phyloP scores from a whole-genome alignment of 1,284 basidiomycete species.

The Rhodotorula sp. region DNA sequence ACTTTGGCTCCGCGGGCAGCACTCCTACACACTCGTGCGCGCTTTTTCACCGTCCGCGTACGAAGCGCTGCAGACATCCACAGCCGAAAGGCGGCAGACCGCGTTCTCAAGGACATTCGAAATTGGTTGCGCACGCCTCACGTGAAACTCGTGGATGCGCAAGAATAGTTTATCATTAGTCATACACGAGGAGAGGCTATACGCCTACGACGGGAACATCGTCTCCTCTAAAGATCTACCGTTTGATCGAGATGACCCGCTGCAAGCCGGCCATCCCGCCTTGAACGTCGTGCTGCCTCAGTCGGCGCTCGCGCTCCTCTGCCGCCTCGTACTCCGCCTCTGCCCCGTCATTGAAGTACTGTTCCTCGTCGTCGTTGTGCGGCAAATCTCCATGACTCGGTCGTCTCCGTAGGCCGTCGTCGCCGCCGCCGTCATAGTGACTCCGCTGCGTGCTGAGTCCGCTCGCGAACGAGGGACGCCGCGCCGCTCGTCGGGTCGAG shows the following conservation, averaged over 20 bases:
- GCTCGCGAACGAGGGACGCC: not conserved
- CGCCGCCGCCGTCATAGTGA: not conserved
- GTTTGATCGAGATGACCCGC: slow-evolving; percentile 7
- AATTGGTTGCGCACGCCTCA: too few relatives aligned
- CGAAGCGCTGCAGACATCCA: too few relatives aligned
- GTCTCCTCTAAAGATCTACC: not conserved
- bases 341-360: not conserved
- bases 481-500: not conserved
- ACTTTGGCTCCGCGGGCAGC: too few relatives aligned
- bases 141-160: not conserved
- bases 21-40: too few relatives aligned
- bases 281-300: not conserved
- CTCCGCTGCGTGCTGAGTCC: slow-evolving; percentile 1
- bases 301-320: not conserved
- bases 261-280: slow-evolving; percentile 7
- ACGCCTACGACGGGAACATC: not conserved
- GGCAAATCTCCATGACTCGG: not conserved
- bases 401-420: not conserved
- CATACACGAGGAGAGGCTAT: not conserved
- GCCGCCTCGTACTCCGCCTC: not conserved
- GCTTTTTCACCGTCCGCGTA: too few relatives aligned
- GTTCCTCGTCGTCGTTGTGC: not conserved
- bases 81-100: too few relatives aligned
- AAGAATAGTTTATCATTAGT: not conserved
- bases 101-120: too few relatives aligned